Evolutionary conservation across 352 stramenopile species (phyloP).

Genomic region (Phytopythium helicoides): DNA sequence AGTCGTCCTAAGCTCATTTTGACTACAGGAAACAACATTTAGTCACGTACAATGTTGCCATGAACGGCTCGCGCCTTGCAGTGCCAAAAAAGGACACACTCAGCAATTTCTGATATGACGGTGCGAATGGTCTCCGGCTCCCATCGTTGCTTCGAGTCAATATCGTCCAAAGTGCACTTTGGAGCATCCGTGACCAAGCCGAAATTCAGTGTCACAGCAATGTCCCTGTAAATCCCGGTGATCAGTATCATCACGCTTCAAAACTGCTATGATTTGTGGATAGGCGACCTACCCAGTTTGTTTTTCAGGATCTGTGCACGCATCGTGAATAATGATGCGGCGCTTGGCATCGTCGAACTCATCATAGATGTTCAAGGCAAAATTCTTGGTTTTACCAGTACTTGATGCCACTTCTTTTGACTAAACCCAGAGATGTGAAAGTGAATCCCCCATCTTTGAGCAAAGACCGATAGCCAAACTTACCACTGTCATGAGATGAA

Average conservation of each 20-base stretch:
- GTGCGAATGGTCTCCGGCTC: constrained; percentile 24
- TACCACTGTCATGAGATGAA: constrained; percentile 40
- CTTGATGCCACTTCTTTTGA: constrained; percentile 1
- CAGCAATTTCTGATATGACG: constrained; percentile 39
- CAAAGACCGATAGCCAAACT: constrained; percentile 7
- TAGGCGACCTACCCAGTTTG: constrained; percentile 36
- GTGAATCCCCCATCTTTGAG: too few relatives aligned
- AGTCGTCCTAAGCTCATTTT: not conserved
- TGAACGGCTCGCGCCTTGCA: constrained; percentile 44
- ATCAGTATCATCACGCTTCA: not conserved
- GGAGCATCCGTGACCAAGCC: constrained; percentile 55
- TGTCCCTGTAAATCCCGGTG: constrained; percentile 30
- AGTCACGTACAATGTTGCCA: constrained; percentile 54
- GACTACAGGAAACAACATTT: not conserved
- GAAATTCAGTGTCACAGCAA: constrained; percentile 45
- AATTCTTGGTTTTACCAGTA: constrained; percentile 12
- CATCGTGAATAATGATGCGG: constrained; percentile 32
- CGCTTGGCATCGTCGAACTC: constrained; percentile 61
- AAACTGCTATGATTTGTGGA: too few relatives aligned
- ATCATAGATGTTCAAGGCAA: constrained; percentile 29
- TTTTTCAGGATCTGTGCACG: constrained; percentile 36
- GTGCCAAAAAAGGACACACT: constrained; percentile 64
- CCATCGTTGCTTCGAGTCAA: constrained; percentile 28
- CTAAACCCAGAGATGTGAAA: too few relatives aligned
- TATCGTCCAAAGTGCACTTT: constrained; percentile 40